These are phyloP conservation scores for Tolypocladium nubicola DNA, from an alignment of 2,329 filamentous ascomycete species.

Conservation along the genomic window DNA sequence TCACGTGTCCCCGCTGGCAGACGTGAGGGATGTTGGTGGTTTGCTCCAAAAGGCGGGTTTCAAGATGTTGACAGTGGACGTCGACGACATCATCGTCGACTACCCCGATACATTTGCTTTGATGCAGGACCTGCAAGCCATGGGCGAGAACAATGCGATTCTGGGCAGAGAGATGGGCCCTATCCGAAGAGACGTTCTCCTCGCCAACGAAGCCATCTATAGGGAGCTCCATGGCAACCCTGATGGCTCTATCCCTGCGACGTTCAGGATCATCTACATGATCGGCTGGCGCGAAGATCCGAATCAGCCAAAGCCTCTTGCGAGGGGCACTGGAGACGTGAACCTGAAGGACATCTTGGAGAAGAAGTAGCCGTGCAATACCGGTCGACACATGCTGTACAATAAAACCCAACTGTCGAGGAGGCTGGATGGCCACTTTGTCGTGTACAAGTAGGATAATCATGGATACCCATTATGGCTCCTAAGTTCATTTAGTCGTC, in stretches of 20 bases:
- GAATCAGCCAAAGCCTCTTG: constrained; percentile 67
- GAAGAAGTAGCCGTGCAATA: constrained; percentile 22
- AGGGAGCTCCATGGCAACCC: constrained; percentile 74
- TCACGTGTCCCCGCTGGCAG: constrained; percentile 82
- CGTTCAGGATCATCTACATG: constrained; percentile 94
- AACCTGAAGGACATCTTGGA: constrained; percentile 75
- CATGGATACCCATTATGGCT: background rate
- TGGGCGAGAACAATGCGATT: constrained; percentile 91
- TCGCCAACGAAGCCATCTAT: constrained; percentile 86
- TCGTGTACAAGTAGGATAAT: background rate
- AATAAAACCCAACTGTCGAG: background rate
- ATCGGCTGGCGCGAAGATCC: constrained; percentile 91
- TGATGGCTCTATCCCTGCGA: constrained; percentile 71
- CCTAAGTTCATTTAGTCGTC: background rate
- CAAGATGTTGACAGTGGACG: constrained; percentile 90
- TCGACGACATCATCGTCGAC: constrained; percentile 94
- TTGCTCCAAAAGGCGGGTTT: constrained; percentile 81
- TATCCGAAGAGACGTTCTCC: constrained; percentile 70
- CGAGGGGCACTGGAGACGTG: constrained; percentile 74
- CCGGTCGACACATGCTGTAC: background rate
- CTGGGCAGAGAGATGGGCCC: constrained; percentile 71
- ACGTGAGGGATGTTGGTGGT: constrained; percentile 84
- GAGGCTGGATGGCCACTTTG: background rate
- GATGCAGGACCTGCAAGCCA: constrained; percentile 89
- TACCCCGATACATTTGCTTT: constrained; percentile 83